A percentile compares a stretch with the other conserved stretches of the same genome.
Evolutionary conservation across 2,329 filamentous ascomycete species (phyloP).

Genomic region (Verticillium klebahnii): DNA sequence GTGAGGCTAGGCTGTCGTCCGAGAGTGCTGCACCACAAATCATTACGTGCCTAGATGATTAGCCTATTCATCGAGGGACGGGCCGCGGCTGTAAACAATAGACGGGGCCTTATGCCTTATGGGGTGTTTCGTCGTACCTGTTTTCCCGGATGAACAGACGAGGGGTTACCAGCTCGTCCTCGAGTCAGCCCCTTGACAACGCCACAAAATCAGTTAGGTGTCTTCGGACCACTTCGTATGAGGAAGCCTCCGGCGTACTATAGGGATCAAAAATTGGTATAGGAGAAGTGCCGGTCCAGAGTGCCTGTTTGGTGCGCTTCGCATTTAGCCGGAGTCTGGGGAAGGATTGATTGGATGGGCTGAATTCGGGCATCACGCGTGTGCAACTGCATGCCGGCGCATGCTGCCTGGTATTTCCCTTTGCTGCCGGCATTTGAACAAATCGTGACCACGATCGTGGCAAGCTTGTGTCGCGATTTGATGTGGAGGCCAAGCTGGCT

Average conservation of each 20-base stretch:
- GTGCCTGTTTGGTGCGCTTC: background rate
- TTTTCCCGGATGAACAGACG: background rate
- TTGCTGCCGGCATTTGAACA: background rate
- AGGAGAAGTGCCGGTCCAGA: background rate
- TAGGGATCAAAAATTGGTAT: background rate
- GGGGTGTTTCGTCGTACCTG: background rate
- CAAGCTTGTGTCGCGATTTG: background rate
- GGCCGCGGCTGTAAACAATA: no score
- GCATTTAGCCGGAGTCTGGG: background rate
- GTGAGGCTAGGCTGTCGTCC: background rate
- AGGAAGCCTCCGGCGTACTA: background rate
- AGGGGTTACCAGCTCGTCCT: background rate
- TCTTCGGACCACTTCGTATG: background rate
- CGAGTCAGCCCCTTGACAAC: background rate
- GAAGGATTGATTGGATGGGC: background rate
- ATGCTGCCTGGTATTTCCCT: background rate
- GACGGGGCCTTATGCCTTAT: no score
- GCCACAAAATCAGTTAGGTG: background rate
- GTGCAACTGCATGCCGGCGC: background rate
- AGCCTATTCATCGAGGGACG: background rate
- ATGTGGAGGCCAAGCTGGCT: background rate
- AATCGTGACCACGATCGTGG: background rate
- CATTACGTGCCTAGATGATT: background rate
- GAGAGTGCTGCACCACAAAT: background rate
- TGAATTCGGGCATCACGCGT: background rate